Percentiles rank a stretch among this genome's conserved stretches.
These are phyloP conservation scores for Penicillium sp. DNA, from an alignment of 2,329 filamentous ascomycete genomes.

Conservation along the genomic window DNA sequence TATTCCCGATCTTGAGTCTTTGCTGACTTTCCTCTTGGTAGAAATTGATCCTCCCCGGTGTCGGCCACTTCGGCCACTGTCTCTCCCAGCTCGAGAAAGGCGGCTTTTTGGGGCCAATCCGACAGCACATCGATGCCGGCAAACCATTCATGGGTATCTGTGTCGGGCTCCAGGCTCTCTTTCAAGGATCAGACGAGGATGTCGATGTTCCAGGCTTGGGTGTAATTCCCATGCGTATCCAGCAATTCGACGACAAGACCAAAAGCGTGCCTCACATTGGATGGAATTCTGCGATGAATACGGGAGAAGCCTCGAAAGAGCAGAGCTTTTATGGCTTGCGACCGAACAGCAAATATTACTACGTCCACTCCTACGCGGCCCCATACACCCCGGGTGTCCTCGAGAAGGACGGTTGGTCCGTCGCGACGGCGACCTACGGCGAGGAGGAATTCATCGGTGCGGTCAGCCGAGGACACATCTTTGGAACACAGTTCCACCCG, in stretches of 20 bases:
- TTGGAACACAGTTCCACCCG: conserved; percentile 95
- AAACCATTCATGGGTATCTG: conserved; percentile 99
- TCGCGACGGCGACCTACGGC: conserved; percentile 90
- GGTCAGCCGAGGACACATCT: conserved; percentile 80
- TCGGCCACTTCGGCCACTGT: conserved; percentile 98
- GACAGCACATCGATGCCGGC: conserved; percentile 80
- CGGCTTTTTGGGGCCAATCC: conserved; percentile 82
- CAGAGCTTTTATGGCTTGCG: conserved; percentile 76
- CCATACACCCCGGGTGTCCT: conserved; percentile 74
- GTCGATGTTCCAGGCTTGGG: conserved; percentile 73
- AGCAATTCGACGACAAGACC: conserved; percentile 73
- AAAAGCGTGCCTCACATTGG: conserved; percentile 99
- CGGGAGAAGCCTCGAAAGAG: conserved; percentile 45
- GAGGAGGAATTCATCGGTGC: conserved; percentile 90
- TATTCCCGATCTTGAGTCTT: neutral
- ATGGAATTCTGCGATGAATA: conserved; percentile 84
- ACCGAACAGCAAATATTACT: conserved; percentile 93
- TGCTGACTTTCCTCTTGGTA: conserved; percentile 45
- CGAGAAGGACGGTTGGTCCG: conserved; percentile 82
- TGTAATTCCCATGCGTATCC: conserved; percentile 71
- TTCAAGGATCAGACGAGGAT: conserved; percentile 82
- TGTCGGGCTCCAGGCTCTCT: conserved; percentile 89
- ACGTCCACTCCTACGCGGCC: conserved; percentile 92
- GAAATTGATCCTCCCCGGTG: conserved; percentile 93
- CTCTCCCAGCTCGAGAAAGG: conserved; percentile 79